Evolutionary conservation across 306 rosid genomes (phyloP).

Genomic region (Dicorynia guianensis): DNA sequence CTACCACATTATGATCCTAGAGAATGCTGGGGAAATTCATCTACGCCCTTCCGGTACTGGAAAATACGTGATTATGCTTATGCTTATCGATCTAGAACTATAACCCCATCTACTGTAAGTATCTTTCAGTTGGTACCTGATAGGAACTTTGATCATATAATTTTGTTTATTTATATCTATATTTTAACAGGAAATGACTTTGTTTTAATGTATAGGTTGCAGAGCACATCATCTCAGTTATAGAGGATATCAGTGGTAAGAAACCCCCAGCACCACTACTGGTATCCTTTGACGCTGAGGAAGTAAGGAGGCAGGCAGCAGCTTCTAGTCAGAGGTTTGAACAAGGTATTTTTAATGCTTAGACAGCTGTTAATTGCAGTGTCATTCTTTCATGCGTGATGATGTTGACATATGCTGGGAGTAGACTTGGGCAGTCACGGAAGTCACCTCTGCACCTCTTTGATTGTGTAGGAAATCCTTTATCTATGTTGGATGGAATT

Average conservation of each 20-base stretch:
- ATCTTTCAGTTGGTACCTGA: slow-evolving; percentile 39
- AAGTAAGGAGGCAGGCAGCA: slow-evolving; percentile 81
- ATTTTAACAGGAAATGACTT: slow-evolving; percentile 19
- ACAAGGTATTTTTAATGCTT: slow-evolving; percentile 65
- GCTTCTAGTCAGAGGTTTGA: slow-evolving; percentile 88
- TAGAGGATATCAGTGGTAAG: slow-evolving; percentile 64
- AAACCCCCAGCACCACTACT: slow-evolving; percentile 70
- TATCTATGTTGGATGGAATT: slow-evolving; percentile 93
- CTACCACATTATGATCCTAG: slow-evolving; percentile 76
- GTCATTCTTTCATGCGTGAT: slow-evolving; percentile 15
- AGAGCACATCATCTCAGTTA: slow-evolving; percentile 68
- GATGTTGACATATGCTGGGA: slow-evolving; percentile 28
- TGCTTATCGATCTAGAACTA: slow-evolving; percentile 76
- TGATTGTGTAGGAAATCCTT: slow-evolving; percentile 67
- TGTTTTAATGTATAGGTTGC: slow-evolving; percentile 62
- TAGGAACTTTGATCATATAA: background rate
- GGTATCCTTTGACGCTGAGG: slow-evolving; percentile 81
- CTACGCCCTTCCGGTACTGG: slow-evolving; percentile 75
- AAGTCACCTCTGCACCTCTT: slow-evolving; percentile 34
- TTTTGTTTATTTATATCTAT: slow-evolving; percentile 34
- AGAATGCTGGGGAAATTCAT: slow-evolving; percentile 45
- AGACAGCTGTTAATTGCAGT: slow-evolving; percentile 16
- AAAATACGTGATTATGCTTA: slow-evolving; percentile 93
- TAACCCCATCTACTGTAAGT: slow-evolving; percentile 80
- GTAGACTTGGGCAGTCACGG: slow-evolving; percentile 6